Percentiles rank a stretch among this genome's conserved stretches.
Conservation (phyloP, 2,329 filamentous ascomycete species). For the Talaromyces amestolkiae region DNA sequence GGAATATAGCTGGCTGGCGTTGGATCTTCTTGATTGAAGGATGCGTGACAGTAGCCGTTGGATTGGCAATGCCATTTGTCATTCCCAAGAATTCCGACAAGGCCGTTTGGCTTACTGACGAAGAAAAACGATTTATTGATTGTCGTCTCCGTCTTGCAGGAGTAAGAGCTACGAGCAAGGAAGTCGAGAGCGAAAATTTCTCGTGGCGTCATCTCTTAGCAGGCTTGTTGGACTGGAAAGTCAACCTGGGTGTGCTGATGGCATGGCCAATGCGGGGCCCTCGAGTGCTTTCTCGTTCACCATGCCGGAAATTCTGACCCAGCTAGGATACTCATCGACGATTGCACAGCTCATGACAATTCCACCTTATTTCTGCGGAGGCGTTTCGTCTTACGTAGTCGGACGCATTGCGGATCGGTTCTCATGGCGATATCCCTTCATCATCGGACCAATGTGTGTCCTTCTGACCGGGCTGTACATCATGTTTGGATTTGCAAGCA, state of each 20-base stretch:
- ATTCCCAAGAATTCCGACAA: slow-evolving; percentile 38
- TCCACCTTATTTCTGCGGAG: slow-evolving; percentile 27
- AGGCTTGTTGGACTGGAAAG: slow-evolving; percentile 51
- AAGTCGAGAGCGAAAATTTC: slow-evolving; percentile 24
- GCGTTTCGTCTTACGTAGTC: slow-evolving; percentile 26
- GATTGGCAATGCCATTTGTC: slow-evolving; percentile 35
- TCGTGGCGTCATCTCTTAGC: slow-evolving; percentile 32
- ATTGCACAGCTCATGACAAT: slow-evolving; percentile 46
- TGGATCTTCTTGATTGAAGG: slow-evolving; percentile 61
- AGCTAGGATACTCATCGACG: slow-evolving; percentile 42
- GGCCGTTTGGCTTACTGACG: slow-evolving; percentile 38
- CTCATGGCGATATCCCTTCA: slow-evolving; percentile 28
- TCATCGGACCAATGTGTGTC: background rate
- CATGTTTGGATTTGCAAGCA: background rate
- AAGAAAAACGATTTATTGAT: slow-evolving; percentile 43
- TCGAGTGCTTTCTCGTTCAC: background rate
- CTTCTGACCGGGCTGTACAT: background rate
- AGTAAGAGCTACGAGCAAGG: slow-evolving; percentile 14
- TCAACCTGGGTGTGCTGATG: slow-evolving; percentile 43
- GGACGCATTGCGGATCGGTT: slow-evolving; percentile 25
- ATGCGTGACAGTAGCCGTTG: slow-evolving; percentile 58
- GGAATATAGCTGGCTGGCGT: slow-evolving; percentile 37
- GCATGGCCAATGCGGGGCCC: background rate
- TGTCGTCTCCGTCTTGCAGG: slow-evolving; percentile 37
- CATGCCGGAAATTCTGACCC: slow-evolving; percentile 41